Base-by-base conservation (phyloP, 768 basidiomycete genomes). In the Suillus brevipes region DNA sequence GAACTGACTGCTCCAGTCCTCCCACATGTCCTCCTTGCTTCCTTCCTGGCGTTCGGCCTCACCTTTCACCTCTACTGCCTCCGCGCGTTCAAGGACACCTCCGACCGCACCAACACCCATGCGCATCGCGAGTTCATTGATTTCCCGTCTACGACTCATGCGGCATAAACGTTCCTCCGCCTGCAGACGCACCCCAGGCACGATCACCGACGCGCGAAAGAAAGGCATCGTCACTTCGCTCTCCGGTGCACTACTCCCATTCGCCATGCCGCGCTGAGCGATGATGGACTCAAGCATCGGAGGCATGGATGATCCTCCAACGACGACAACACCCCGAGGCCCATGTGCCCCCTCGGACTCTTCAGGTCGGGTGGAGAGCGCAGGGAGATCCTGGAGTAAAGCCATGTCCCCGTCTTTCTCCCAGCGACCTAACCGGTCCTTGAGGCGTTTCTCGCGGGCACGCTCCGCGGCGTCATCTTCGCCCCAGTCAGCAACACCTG, bases 91-190 rank as follows among this genome's bases (percentile, higher is more conserved):
- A 7, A 93, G 71, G 8, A 79, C 70, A 13, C 93, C 94, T 12
- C 93, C 93, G 8, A 92, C 82, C 0, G 85, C 84, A 40, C 89
- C 90, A 43, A 94, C 81, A 6, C 86, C 93, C 87, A 93, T 92
- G n/a, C 91, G 85, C 82, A 92, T 89, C 0, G 85, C 88, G 53
- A 95, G 77, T 70, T 92, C 89, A 73, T 95, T 95, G 62, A 93
- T 85, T 69, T 94, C 89, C 64, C 86, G 80, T 64, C 93, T 81
- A 42, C 93, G 80, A 4, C 79, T 77, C 65, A 89, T 80, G 55
- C 93, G 85, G 59, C 80, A 84, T 9, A 79, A 75, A 52, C 80
- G 82, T 72, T 95, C 93, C 13, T 79, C 76, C 2, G 71, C 68
- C 34, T 80, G 72, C 13, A 88, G 87, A 14, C 93, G 85, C 3